Conservation (phyloP, 441 rosid species). For the Breynia disticha region DNA sequence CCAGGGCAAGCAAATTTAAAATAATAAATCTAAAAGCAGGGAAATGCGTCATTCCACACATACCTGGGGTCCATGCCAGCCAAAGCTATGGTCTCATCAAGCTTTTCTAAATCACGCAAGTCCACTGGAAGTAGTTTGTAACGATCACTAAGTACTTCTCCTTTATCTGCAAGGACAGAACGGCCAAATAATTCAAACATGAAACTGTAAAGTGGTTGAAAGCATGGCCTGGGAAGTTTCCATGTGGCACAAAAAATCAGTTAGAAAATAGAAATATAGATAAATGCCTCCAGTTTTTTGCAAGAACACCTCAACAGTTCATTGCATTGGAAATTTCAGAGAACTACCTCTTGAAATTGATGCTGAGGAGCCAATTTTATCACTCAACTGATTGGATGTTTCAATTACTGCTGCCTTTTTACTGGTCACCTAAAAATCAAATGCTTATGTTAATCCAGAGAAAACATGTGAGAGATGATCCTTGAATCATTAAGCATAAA, state of each 20-base stretch:
- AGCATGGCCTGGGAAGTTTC: not conserved
- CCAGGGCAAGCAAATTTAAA: no score
- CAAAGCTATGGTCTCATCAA: conserved; percentile 56
- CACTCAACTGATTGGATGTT: conserved; percentile 52
- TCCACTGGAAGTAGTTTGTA: conserved; percentile 91
- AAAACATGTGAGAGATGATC: conserved; percentile 2
- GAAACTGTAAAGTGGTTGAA: conserved; percentile 7
- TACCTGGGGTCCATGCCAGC: conserved; percentile 87
- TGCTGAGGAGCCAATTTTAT: conserved; percentile 57
- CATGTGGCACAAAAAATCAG: no score
- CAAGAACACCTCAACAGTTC: no score
- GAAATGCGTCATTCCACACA: conserved; percentile 2
- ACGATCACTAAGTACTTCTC: conserved; percentile 76
- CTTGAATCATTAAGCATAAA: conserved; percentile 4
- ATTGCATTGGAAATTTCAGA: no score
- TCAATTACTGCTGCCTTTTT: conserved; percentile 78
- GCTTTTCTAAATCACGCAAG: conserved; percentile 59
- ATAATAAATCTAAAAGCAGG: not conserved
- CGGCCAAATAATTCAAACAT: conserved; percentile 9
- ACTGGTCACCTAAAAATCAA: conserved; percentile 55
- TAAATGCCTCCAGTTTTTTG: no score
- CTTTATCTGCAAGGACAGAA: conserved; percentile 50
- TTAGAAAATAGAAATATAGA: no score
- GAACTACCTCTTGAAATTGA: conserved; percentile 63
- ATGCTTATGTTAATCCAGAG: conserved; percentile 1